phyloP scores from a whole-genome alignment of 805 yeast species.

The Metschnikowia kunwiensis region DNA sequence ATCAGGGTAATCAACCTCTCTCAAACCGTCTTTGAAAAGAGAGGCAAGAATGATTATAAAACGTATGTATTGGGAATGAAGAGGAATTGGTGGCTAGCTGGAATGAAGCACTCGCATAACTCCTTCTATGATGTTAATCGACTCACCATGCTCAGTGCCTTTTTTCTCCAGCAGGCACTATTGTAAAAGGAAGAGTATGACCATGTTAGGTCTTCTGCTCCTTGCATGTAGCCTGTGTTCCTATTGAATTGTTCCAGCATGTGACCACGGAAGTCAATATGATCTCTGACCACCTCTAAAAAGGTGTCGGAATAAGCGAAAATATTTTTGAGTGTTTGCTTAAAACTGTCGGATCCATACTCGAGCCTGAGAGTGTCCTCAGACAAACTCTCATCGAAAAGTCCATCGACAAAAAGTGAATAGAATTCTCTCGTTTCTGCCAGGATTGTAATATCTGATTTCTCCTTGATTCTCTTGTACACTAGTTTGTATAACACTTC shows the following conservation, averaged over 20 bases:
- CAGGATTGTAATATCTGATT: constrained; percentile 45
- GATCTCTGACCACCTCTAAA: constrained; percentile 54
- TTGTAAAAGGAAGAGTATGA: constrained; percentile 77
- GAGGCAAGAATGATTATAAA: too few relatives aligned
- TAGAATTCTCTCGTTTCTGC: constrained; percentile 28
- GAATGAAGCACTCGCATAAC: too few relatives aligned
- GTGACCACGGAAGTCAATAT: constrained; percentile 60
- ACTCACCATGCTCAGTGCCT: too few relatives aligned
- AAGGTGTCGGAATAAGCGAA: constrained; percentile 66
- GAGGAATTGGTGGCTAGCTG: too few relatives aligned
- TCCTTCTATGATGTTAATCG: too few relatives aligned
- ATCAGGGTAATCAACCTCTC: too few relatives aligned
- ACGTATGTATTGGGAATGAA: too few relatives aligned
- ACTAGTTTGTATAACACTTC: constrained; percentile 59
- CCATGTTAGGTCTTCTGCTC: constrained; percentile 89
- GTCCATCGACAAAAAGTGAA: constrained; percentile 27
- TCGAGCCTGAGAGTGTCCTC: constrained; percentile 22
- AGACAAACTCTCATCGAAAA: constrained; percentile 11
- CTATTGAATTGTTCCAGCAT: constrained; percentile 89
- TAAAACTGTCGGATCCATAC: constrained; percentile 44
- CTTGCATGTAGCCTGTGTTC: constrained; percentile 79
- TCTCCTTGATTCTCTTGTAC: constrained; percentile 36
- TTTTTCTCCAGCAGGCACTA: constrained; percentile 61
- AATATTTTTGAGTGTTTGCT: constrained; percentile 43
- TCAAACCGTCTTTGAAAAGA: too few relatives aligned